Conservation (phyloP, 306 rosid genomes). For the Corylus americana region DNA sequence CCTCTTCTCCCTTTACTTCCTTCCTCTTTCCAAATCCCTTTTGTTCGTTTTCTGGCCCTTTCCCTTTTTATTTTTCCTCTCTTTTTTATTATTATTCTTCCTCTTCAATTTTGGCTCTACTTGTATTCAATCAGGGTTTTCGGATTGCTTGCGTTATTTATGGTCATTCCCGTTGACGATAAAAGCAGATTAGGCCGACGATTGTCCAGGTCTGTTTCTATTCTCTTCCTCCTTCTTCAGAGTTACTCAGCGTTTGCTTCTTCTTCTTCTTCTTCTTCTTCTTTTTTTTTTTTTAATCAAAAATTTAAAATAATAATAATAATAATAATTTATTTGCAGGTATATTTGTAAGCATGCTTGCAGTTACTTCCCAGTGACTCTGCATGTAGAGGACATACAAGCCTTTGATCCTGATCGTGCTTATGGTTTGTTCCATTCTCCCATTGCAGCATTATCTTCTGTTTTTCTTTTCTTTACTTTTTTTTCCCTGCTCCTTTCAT, state of each 20-base stretch:
- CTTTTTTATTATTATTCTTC: not conserved
- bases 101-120: not conserved
- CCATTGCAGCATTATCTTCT: constrained; percentile 6
- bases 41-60: constrained; percentile 38
- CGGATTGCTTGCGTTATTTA: constrained; percentile 50
- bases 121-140: constrained; percentile 48
- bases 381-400: constrained; percentile 77
- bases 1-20: constrained; percentile 55
- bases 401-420: constrained; percentile 72
- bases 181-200: constrained; percentile 55
- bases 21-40: constrained; percentile 60
- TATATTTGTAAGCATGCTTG: constrained; percentile 70
- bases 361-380: constrained; percentile 71
- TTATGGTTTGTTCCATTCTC: constrained; percentile 54
- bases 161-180: constrained; percentile 61
- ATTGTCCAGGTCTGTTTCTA: constrained; percentile 48
- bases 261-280: no score
- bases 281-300: not conserved
- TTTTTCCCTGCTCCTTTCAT: not conserved
- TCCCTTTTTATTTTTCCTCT: not conserved
- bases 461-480: not conserved
- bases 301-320: not conserved
- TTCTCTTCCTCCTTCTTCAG: not conserved
- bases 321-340: constrained; percentile 34
- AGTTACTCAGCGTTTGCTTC: not conserved